phyloP scores from a whole-genome alignment of 2,329 filamentous ascomycete species.

The Claviceps cyperi region DNA sequence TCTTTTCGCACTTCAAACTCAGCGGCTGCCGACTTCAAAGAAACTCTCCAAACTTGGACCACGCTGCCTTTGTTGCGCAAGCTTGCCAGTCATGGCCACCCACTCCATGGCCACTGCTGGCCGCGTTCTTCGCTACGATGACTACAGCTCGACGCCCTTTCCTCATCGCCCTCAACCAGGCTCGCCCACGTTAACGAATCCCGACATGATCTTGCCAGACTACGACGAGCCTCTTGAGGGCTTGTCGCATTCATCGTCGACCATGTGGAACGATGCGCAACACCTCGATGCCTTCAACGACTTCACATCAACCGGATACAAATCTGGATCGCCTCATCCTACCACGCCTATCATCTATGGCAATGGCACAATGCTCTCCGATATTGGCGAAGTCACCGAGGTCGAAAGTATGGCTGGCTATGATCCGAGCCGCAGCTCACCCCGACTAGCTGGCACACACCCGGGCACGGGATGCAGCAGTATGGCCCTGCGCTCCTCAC shows the following conservation, averaged over 20 bases:
- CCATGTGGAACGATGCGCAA: slow-evolving; percentile 36
- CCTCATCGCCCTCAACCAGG: slow-evolving; percentile 40
- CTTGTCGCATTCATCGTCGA: slow-evolving; percentile 35
- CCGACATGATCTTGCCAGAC: slow-evolving; percentile 84
- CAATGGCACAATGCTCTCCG: slow-evolving; percentile 54
- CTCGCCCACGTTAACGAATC: slow-evolving; percentile 81
- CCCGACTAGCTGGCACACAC: slow-evolving; percentile 16
- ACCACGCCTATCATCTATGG: slow-evolving; percentile 54
- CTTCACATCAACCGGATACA: slow-evolving; percentile 23
- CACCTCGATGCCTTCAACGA: slow-evolving; percentile 26
- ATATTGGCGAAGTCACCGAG: slow-evolving; percentile 45
- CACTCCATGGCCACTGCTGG: slow-evolving; percentile 13
- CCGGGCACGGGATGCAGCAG: slow-evolving; percentile 18
- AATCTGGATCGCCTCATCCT: slow-evolving; percentile 31
- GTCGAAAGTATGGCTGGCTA: slow-evolving; percentile 35
- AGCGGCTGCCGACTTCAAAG: neutral
- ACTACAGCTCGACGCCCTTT: slow-evolving; percentile 12
- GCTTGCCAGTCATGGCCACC: slow-evolving; percentile 17
- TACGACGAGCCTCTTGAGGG: slow-evolving; percentile 43
- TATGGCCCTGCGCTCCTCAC: slow-evolving; percentile 26
- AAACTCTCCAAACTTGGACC: neutral
- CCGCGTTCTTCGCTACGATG: slow-evolving; percentile 17
- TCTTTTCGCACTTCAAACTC: neutral
- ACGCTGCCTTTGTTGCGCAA: neutral
- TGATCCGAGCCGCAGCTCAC: slow-evolving; percentile 23